Percentiles rank a stretch among this genome's conserved stretches.
Evolutionary conservation across 306 rosid species (phyloP).

Genomic region (Cicer yamashitae): DNA sequence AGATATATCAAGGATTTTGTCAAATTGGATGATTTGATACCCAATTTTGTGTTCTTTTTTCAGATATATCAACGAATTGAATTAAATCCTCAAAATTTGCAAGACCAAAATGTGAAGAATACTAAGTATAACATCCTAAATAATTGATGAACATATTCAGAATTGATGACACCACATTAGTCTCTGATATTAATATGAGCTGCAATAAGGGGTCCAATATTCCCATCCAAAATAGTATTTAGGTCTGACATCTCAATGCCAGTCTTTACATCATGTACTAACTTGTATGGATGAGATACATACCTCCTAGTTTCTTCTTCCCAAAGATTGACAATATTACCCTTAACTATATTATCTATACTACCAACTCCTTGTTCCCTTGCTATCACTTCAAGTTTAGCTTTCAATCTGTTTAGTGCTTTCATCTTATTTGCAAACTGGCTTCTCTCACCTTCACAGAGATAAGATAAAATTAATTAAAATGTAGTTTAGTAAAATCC

Average conservation of each 20-base stretch:
- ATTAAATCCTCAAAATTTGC: slow-evolving; percentile 25
- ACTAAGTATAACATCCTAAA: slow-evolving; percentile 17
- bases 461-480: background rate
- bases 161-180: slow-evolving; percentile 7
- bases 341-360: slow-evolving; percentile 56
- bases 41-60: background rate
- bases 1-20: slow-evolving; percentile 22
- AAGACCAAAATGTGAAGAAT: background rate
- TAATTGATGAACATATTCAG: background rate
- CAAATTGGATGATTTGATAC: slow-evolving; percentile 13
- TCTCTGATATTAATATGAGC: slow-evolving; percentile 72
- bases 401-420: slow-evolving; percentile 77
- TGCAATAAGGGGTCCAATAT: slow-evolving; percentile 71
- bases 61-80: slow-evolving; percentile 28
- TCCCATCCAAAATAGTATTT: slow-evolving; percentile 71
- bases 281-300: slow-evolving; percentile 57
- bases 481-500: slow-evolving; percentile 7
- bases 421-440: slow-evolving; percentile 76
- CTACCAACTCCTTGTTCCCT: slow-evolving; percentile 64
- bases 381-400: slow-evolving; percentile 71
- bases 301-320: slow-evolving; percentile 63
- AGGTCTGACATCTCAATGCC: slow-evolving; percentile 64
- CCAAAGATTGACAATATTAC: slow-evolving; percentile 56
- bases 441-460: slow-evolving; percentile 76
- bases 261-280: slow-evolving; percentile 74